phyloP scores from a whole-genome alignment of 441 rosid genomes.

The Brassica hybrid region DNA sequence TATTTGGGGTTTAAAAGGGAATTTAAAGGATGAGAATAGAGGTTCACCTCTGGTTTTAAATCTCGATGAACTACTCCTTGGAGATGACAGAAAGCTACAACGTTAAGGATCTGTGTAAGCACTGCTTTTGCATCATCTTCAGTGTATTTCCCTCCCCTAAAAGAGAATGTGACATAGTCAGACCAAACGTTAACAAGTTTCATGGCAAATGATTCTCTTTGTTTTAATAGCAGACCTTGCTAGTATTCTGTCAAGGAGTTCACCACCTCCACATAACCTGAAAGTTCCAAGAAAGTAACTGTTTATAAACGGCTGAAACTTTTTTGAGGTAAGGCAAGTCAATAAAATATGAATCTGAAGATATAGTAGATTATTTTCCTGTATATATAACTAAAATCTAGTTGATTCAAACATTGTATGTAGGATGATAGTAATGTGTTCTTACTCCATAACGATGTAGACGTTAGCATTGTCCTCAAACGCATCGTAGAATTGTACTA shows the following conservation, averaged over 20 bases:
- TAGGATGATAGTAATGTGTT: background rate
- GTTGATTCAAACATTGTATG: constrained; percentile 10
- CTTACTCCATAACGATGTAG: constrained; percentile 81
- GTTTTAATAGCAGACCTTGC: constrained; percentile 59
- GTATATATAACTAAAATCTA: background rate
- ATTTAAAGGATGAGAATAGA: constrained; percentile 9
- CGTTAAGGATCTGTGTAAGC: constrained; percentile 80
- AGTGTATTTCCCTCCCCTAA: constrained; percentile 92
- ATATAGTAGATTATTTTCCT: background rate
- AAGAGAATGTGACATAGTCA: constrained; percentile 40
- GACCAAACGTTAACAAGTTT: constrained; percentile 25
- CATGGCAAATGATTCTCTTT: background rate
- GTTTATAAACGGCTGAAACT: background rate
- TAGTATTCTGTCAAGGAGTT: constrained; percentile 94
- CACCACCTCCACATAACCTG: constrained; percentile 99
- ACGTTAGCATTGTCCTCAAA: constrained; percentile 73
- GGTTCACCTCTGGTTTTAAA: constrained; percentile 93
- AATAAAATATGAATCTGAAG: constrained; percentile 12
- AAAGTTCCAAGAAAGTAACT: constrained; percentile 26
- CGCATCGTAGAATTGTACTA: constrained; percentile 70
- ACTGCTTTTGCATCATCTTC: constrained; percentile 96
- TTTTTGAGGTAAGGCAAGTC: constrained; percentile 7
- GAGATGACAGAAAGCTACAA: constrained; percentile 91
- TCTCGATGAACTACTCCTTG: constrained; percentile 98
- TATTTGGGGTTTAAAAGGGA: background rate